Evolutionary conservation across 2,329 filamentous ascomycete genomes (phyloP).

Genomic region (Phaeosphaeriaceae sp.): DNA sequence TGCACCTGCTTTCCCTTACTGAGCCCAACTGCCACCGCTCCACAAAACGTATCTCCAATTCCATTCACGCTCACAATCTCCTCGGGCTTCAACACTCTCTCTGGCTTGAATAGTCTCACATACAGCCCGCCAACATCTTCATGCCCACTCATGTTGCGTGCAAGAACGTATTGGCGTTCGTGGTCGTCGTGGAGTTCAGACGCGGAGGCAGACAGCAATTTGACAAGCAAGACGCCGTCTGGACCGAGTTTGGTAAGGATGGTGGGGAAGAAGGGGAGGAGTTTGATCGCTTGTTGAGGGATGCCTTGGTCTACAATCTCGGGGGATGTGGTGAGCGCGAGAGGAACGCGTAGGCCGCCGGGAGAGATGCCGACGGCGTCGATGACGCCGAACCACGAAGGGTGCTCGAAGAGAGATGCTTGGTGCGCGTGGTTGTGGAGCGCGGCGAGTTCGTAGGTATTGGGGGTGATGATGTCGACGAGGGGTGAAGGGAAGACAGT

Average conservation of each 20-base stretch:
- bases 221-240: conserved; percentile 77
- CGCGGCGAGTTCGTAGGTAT: conserved; percentile 78
- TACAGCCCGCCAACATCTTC: conserved; percentile 76
- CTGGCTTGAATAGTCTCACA: conserved; percentile 73
- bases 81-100: conserved; percentile 64
- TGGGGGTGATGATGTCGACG: conserved; percentile 82
- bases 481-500: conserved; percentile 68
- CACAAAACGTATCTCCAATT: conserved; percentile 91
- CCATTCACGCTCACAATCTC: conserved; percentile 91
- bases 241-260: conserved; percentile 84
- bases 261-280: conserved; percentile 86
- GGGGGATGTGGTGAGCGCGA: conserved; percentile 71
- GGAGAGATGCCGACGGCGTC: conserved; percentile 78
- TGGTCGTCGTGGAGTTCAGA: conserved; percentile 68
- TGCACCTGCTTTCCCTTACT: conserved; percentile 62
- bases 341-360: conserved; percentile 72
- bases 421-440: conserved; percentile 77
- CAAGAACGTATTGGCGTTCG: conserved; percentile 74
- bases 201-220: conserved; percentile 73
- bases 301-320: conserved; percentile 79
- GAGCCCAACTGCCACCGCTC: conserved; percentile 81
- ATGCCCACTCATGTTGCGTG: conserved; percentile 60
- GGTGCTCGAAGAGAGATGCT: conserved; percentile 71
- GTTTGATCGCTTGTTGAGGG: conserved; percentile 81
- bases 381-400: conserved; percentile 80